These are phyloP conservation scores for Mycena epipterygia DNA, from an alignment of 768 basidiomycete genomes.

Conservation along the genomic window DNA sequence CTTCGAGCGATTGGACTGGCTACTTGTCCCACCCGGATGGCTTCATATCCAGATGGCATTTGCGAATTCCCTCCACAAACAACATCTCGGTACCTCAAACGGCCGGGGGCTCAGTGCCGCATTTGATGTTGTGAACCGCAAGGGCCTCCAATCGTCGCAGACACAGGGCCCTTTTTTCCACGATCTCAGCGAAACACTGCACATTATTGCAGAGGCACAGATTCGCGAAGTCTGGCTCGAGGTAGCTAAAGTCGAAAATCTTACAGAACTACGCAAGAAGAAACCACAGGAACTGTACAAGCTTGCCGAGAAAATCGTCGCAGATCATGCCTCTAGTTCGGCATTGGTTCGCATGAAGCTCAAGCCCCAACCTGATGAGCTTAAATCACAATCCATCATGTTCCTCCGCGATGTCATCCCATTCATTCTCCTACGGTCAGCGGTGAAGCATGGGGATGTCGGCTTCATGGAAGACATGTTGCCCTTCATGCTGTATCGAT, in stretches of 20 bases:
- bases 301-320: constrained; percentile 45
- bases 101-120: constrained; percentile 46
- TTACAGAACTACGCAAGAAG: constrained; percentile 43
- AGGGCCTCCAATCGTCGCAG: constrained; percentile 40
- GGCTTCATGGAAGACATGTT: constrained; percentile 50
- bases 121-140: constrained; percentile 47
- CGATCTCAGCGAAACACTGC: constrained; percentile 51
- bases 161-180: constrained; percentile 52
- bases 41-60: constrained; percentile 57
- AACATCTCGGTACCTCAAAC: constrained; percentile 51
- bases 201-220: constrained; percentile 53
- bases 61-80: constrained; percentile 55
- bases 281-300: constrained; percentile 43
- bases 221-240: constrained; percentile 49
- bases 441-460: constrained; percentile 54
- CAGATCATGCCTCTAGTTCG: constrained; percentile 45
- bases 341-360: constrained; percentile 40
- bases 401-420: constrained; percentile 52
- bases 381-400: constrained; percentile 28
- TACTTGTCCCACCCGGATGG: constrained; percentile 53
- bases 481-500: constrained; percentile 48
- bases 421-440: constrained; percentile 51
- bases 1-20: constrained; percentile 53
- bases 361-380: constrained; percentile 42
- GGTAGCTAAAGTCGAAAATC: constrained; percentile 38